phyloP scores from a whole-genome alignment of 768 basidiomycete species.

The Lactifluus subvellereus region DNA sequence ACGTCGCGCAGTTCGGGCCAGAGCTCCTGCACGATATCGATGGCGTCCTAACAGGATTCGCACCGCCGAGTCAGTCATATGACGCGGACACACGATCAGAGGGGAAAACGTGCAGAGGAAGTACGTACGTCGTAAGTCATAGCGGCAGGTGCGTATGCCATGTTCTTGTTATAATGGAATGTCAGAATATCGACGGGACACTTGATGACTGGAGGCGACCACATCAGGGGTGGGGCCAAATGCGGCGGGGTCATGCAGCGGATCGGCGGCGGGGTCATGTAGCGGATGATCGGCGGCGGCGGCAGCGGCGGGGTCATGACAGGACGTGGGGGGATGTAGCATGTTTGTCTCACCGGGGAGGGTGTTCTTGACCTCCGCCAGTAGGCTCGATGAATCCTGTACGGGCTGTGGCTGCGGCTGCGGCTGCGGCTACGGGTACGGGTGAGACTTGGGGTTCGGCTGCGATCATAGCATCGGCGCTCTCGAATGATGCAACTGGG shows the following conservation, averaged over 20 bases:
- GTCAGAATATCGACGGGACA: constrained; percentile 19
- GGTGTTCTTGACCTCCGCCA: not conserved
- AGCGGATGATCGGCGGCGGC: not conserved
- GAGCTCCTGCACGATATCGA: constrained; percentile 9
- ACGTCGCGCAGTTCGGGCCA: constrained; percentile 14
- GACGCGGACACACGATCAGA: not conserved
- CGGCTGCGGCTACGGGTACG: not conserved
- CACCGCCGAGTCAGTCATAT: not conserved
- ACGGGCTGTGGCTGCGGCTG: not conserved
- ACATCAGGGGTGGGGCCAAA: not conserved
- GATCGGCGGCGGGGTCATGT: not conserved
- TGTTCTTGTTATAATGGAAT: constrained; percentile 14
- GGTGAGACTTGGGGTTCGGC: not conserved
- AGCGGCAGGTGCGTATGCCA: constrained; percentile 22
- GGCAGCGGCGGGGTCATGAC: not conserved
- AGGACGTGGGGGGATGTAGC: not conserved
- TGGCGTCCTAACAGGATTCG: constrained; percentile 12
- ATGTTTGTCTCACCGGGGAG: not conserved
- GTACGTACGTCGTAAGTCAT: constrained; percentile 17
- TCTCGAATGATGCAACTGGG: not conserved
- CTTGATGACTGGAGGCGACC: not conserved
- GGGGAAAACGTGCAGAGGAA: not conserved
- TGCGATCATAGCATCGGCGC: not conserved
- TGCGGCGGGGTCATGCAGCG: not conserved
- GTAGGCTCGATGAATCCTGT: not conserved